Base-by-base conservation (phyloP, 2,329 filamentous ascomycete genomes). In the Ciborinia camelliae region DNA sequence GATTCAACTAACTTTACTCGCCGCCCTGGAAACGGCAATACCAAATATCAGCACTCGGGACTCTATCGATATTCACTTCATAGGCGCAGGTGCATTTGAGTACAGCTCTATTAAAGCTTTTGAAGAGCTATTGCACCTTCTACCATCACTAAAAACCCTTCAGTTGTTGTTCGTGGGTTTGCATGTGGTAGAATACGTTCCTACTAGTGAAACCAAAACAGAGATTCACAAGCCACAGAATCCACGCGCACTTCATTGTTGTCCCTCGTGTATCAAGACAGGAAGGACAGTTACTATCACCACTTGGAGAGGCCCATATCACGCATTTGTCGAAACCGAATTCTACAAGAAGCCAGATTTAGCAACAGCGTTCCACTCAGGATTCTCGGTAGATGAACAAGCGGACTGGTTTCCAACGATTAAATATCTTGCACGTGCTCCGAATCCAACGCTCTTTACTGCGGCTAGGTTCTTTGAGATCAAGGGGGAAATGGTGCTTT, bases 221-320 rank as follows among this genome's bases (percentile, higher is more conserved):
- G 32, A 14, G 15, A 39, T 45, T 37, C 50, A 63, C 37, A 53
- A 14, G 47, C 15, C 47, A 23, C n/a, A n/a, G n/a, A 61, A 43
- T 65, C 37, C 45, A 53, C 35, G 18, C 23, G 47, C 47, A 45
- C 23, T 61, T 47, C 43, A 61, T 47, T 61, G 47, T 18, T 61
- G 63, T 37, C 10, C 35, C 47, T 30, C 14, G 55, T 65, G 35
- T 61, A 54, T 10, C 23, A 39, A 59, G 26, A 43, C 43, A 48
- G 55, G 55, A 65, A 14, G 35, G 35, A 48, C 28, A 64, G 26
- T 47, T 45, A 48, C 10, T 12, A n/a, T 47, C 32, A 64, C 28
- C 18, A 18, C 54, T 47, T 63, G 55, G 45, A 64, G 32, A 45
- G 63, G 63, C 35, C 26, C 45, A 35, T 61, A 65, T 65, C 63